Evolutionary conservation across 352 stramenopile species (phyloP), one percentile per base, ranked within the genome.

Genomic region (Globisporangium splendens): DNA sequence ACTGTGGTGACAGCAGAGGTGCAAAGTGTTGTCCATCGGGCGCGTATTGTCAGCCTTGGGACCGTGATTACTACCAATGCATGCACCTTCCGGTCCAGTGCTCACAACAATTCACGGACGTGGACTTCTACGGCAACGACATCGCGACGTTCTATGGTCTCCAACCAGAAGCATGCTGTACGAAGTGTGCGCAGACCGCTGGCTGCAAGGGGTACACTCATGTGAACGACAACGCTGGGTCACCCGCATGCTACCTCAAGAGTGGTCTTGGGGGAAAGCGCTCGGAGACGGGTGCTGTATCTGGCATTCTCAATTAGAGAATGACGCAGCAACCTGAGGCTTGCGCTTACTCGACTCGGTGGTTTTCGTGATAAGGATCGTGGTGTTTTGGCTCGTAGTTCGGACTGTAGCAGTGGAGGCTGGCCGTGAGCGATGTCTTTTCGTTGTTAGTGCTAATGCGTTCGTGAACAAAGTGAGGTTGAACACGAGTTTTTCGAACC

Each of bases 21-120:
- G 35, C 64, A 4, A 38, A 46, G 31, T 83, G 74, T 61, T 84
- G 69, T 24, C 69, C 71, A 2, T 58, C 49, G 11, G 65, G 58
- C 24, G 66, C 64, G 50, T 83, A 77, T 69, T 84, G 74, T 55
- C 66, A 72, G 54, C 69, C 74, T 35, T 35, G 69, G 59, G 65
- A 73, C 62, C 35, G 59, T 0, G 63, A 77, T 59, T 44, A 61
- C 0, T 77, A 73, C 62, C 75, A 82, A 55, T 85, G 75, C 58
- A 59, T 77, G n/a, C 43, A 35, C 11, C 44, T 51, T 10, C 72
- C 75, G 3, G 11, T 43, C 3, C 47, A 76, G 54, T 85, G 72
- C 62, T 66, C 61, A 12, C 58, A 52, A 17, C 72, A 76, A 54
- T 28, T 66, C 22, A 66, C 65, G 11, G 65, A 78, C 55, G 60